A percentile compares a stretch with the other conserved stretches of the same genome.
These are phyloP conservation scores for Poronia punctata DNA, from an alignment of 495 filamentous ascomycete species.

Conservation along the genomic window DNA sequence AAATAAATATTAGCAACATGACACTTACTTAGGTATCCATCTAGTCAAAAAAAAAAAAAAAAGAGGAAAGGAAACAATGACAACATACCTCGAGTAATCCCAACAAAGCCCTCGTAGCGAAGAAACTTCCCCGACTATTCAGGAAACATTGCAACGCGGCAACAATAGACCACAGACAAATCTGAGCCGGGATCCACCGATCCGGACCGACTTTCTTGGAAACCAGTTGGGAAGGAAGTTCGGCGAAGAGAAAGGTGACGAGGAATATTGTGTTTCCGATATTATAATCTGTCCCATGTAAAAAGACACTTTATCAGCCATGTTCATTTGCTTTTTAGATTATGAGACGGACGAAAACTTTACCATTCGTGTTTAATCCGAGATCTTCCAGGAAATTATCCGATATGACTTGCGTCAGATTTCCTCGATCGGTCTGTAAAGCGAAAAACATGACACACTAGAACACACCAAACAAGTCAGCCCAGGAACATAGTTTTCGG, in stretches of 20 bases:
- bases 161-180: slow-evolving; percentile 46
- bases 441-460: slow-evolving; percentile 48
- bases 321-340: slow-evolving; percentile 3
- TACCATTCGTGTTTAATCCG: slow-evolving; percentile 46
- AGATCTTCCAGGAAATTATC: slow-evolving; percentile 52
- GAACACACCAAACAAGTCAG: background rate
- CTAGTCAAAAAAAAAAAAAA: background rate
- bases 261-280: slow-evolving; percentile 67
- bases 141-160: slow-evolving; percentile 23
- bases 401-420: slow-evolving; percentile 48
- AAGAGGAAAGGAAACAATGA: background rate
- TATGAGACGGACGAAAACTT: no score
- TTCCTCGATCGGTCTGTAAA: slow-evolving; percentile 52
- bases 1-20: no score
- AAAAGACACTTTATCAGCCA: slow-evolving; percentile 1
- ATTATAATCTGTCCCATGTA: slow-evolving; percentile 53
- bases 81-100: slow-evolving; percentile 34
- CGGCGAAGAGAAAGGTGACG: slow-evolving; percentile 58
- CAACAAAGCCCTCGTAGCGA: slow-evolving; percentile 30
- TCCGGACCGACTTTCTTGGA: slow-evolving; percentile 73
- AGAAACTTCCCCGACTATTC: slow-evolving; percentile 27
- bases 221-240: slow-evolving; percentile 67
- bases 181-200: slow-evolving; percentile 64
- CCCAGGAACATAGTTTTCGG: slow-evolving; percentile 3
- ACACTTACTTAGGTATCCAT: no score